Base-by-base conservation (phyloP, 129 eudicot species). In the Flaveria bidentis region DNA sequence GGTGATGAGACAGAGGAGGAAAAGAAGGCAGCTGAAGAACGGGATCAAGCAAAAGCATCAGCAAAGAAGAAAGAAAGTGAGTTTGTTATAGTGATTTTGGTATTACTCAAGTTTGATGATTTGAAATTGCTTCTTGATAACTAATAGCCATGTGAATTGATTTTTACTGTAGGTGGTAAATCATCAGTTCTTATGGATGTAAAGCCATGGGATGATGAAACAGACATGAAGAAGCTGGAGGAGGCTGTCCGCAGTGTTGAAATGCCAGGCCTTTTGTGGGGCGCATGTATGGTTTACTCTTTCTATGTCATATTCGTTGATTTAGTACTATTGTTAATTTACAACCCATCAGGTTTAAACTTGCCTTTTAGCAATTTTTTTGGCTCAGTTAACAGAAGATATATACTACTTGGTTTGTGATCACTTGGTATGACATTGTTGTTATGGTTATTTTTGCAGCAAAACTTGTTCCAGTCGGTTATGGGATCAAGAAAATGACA, bases 1-100 rank as follows among this genome's bases (percentile, higher is more conserved):
- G 99, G 89, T 75, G 99, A 95, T 68, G 99, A 95, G 84, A 95
- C 99, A 0, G 99, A 95, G 82, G 84, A 80, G 60, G 99, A 95
- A 73, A 87, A 95, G 85, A 86, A 86, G 91, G 99, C 99, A 33
- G 91, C 99, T 18, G 99, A 89, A 83, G 84, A 82, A 81, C 89
- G 99, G 63, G 99, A 95, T 73, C 88, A 96, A 61, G 84, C 87
- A 55, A 82, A 95, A 80, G 87, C 96, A 74, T 69, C 97, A 49
- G 26, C 94, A 51, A 95, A 95, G 81, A 91, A 91, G 97, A 95
- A 95, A 87, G 97, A 91, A 66, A 91, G 99, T 91, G 76, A 83
- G 99, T 72, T 66, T 33, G 4, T 36, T 75, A 26, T 23, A 13
- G 47, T 50, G 20, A 15, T 42, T n/a, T 44, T 42, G 5, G n/a